Percentiles rank a stretch among this genome's conserved stretches.
Evolutionary conservation across 148 eudicot species (phyloP).

Genomic region (Polygonum aviculare): DNA sequence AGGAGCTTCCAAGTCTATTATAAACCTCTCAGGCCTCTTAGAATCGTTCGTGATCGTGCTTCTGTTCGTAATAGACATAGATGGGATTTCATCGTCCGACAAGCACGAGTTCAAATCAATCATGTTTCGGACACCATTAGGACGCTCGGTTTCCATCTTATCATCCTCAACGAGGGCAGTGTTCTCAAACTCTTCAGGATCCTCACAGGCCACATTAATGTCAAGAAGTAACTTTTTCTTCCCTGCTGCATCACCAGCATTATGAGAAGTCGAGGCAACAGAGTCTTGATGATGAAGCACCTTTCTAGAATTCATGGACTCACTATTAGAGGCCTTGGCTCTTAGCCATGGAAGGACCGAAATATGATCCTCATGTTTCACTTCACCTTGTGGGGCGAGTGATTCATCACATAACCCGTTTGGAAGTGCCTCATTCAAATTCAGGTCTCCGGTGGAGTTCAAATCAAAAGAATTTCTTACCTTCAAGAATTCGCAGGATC

Average conservation of each 20-base stretch:
- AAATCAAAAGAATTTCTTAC: conserved; percentile 21
- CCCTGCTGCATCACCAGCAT: conserved; percentile 10
- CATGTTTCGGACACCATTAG: conserved; percentile 16
- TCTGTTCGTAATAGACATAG: conserved; percentile 21
- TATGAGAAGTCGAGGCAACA: conserved; percentile 19
- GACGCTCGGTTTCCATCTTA: conserved; percentile 12
- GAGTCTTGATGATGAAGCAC: conserved; percentile 14
- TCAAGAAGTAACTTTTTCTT: background rate
- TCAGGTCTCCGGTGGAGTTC: conserved; percentile 35
- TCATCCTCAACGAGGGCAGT: conserved; percentile 15
- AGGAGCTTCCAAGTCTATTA: conserved; percentile 6
- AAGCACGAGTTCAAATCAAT: conserved; percentile 48
- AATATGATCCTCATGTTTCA: conserved; percentile 24
- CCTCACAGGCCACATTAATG: conserved; percentile 46
- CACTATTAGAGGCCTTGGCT: conserved; percentile 26
- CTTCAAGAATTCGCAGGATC: conserved; percentile 25
- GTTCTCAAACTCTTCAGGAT: conserved; percentile 12
- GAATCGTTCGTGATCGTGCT: background rate
- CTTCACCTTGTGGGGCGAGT: conserved; percentile 18
- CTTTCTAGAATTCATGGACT: conserved; percentile 18
- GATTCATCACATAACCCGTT: conserved; percentile 27
- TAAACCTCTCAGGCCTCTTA: background rate
- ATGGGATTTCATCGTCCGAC: conserved; percentile 33
- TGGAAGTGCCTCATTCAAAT: conserved; percentile 43
- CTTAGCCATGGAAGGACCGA: conserved; percentile 64